Conservation (phyloP, 2,329 filamentous ascomycete species). For the Pseudocercospora macadamiae region DNA sequence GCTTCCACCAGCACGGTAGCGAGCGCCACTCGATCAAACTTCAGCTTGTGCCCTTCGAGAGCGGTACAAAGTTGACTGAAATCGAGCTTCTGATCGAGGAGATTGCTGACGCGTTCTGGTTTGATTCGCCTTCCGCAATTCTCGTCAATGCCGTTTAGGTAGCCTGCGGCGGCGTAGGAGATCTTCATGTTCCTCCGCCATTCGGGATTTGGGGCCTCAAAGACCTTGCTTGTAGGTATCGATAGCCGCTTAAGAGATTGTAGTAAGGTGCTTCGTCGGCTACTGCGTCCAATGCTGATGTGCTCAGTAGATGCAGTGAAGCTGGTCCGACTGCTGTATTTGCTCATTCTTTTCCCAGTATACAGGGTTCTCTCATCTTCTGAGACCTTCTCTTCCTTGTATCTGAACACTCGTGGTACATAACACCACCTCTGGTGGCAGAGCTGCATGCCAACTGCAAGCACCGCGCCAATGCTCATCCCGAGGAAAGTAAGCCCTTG, state of each 20-base stretch:
- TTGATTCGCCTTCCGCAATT: slow-evolving; percentile 27
- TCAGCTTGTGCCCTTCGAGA: slow-evolving; percentile 24
- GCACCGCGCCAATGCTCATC: slow-evolving; percentile 36
- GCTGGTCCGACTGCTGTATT: not conserved
- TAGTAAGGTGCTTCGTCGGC: slow-evolving; percentile 4
- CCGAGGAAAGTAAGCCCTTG: slow-evolving; percentile 41
- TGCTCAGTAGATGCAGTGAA: slow-evolving; percentile 7
- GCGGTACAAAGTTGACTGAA: slow-evolving; percentile 28
- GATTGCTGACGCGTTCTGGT: slow-evolving; percentile 23
- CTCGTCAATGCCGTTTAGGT: slow-evolving; percentile 24
- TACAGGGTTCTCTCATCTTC: slow-evolving; percentile 13
- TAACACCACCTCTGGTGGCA: slow-evolving; percentile 36
- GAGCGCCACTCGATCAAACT: slow-evolving; percentile 26
- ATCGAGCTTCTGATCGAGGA: slow-evolving; percentile 27
- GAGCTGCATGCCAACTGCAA: slow-evolving; percentile 36
- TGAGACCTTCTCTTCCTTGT: slow-evolving; percentile 15
- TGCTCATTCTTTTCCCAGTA: slow-evolving; percentile 5
- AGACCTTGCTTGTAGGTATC: not conserved
- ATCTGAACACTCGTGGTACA: slow-evolving; percentile 20
- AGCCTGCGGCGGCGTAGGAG: slow-evolving; percentile 26
- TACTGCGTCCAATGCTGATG: slow-evolving; percentile 6
- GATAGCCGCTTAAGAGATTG: slow-evolving; percentile 13
- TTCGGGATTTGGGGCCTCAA: slow-evolving; percentile 6
- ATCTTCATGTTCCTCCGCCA: slow-evolving; percentile 23
- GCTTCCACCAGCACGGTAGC: slow-evolving; percentile 29